These are phyloP conservation scores for Colletotrichum sidae DNA, from an alignment of 2,329 filamentous ascomycete genomes.

Conservation along the genomic window DNA sequence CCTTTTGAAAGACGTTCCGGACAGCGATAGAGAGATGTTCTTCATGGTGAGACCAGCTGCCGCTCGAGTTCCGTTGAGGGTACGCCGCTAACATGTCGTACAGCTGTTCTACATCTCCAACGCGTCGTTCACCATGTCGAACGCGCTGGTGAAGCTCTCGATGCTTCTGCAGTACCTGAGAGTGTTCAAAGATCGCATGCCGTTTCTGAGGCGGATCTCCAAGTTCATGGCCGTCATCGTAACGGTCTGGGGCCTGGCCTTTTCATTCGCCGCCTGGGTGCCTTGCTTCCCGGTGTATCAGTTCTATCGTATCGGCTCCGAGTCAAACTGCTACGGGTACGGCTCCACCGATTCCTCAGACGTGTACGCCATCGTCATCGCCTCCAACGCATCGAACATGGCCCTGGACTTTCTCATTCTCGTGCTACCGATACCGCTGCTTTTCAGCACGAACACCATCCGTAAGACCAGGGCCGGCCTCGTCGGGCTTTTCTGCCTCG, in stretches of 20 bases:
- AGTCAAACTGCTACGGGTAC: slow-evolving; percentile 18
- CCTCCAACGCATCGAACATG: slow-evolving; percentile 24
- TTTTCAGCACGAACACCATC: slow-evolving; percentile 2
- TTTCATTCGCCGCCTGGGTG: slow-evolving; percentile 28
- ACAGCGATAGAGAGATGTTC: slow-evolving; percentile 25
- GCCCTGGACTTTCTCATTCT: slow-evolving; percentile 24
- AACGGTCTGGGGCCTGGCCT: slow-evolving; percentile 9
- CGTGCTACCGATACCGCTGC: slow-evolving; percentile 14
- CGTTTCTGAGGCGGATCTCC: not conserved
- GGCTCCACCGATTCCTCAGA: slow-evolving; percentile 17
- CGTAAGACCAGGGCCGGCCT: slow-evolving; percentile 3
- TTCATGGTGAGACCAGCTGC: slow-evolving; percentile 8
- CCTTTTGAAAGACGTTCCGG: slow-evolving; percentile 3
- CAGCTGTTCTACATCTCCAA: slow-evolving; percentile 29
- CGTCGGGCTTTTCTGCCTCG: slow-evolving; percentile 4
- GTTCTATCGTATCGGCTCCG: slow-evolving; percentile 21
- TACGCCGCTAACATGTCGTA: not conserved
- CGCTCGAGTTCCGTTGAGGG: too few relatives aligned
- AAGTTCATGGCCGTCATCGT: slow-evolving; percentile 4
- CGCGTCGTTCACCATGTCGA: slow-evolving; percentile 21
- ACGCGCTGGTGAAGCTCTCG: slow-evolving; percentile 9
- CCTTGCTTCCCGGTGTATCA: slow-evolving; percentile 25
- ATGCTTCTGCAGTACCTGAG: slow-evolving; percentile 24
- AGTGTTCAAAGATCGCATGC: slow-evolving; percentile 11
- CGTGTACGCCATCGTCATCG: slow-evolving; percentile 12